phyloP scores from a whole-genome alignment of 352 stramenopile genomes.

The Phytophthora quininea region DNA sequence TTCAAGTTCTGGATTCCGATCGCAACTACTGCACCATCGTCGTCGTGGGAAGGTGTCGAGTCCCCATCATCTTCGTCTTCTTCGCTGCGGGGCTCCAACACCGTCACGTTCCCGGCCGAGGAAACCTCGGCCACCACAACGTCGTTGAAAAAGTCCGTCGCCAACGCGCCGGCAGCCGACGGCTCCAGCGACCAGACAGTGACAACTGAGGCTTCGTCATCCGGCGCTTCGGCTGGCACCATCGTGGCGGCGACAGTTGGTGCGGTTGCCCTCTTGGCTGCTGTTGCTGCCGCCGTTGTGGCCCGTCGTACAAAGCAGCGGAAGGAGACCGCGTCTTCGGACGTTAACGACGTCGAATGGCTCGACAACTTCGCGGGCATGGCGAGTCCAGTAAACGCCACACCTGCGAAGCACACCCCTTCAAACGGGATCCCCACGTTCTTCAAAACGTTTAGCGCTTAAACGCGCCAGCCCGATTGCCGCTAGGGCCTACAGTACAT shows the following conservation, averaged over 20 bases:
- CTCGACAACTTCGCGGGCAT: background rate
- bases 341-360: conserved; percentile 31
- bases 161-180: background rate
- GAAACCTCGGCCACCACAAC: background rate
- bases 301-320: conserved; percentile 63
- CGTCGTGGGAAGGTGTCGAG: background rate
- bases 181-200: background rate
- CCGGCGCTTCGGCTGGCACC: conserved; percentile 7
- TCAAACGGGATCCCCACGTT: background rate
- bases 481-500: no score
- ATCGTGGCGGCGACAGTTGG: conserved; percentile 24
- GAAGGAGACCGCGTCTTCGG: conserved; percentile 40
- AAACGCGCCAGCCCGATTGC: no score
- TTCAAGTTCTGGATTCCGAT: conserved; percentile 11
- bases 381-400: background rate
- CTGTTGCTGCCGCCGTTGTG: conserved; percentile 42
- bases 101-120: conserved; percentile 7
- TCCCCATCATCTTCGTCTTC: conserved; percentile 1
- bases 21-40: background rate
- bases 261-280: conserved; percentile 30
- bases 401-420: background rate
- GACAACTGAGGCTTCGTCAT: conserved; percentile 1
- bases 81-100: background rate
- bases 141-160: background rate
- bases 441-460: background rate